phyloP scores from a whole-genome alignment of 106 monocot species.

The Ottelia alismoides region DNA sequence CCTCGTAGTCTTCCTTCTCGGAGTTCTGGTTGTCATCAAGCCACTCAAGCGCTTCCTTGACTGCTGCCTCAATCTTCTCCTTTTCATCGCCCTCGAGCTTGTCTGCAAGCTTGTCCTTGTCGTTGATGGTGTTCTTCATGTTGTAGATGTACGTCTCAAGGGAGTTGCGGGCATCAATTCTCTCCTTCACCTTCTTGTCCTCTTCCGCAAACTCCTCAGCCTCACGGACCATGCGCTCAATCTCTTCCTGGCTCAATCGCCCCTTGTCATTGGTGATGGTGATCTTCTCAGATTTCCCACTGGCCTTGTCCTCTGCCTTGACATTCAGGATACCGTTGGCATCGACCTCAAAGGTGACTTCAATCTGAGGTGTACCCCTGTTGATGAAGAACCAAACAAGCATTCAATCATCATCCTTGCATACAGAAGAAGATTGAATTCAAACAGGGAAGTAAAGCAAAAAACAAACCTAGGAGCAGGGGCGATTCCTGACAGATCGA shows the following conservation, averaged over 20 bases:
- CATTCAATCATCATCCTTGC: not conserved
- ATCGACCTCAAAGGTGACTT: constrained; percentile 42
- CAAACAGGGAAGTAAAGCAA: not conserved
- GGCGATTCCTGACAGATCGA: constrained; percentile 28
- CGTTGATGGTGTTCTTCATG: constrained; percentile 14
- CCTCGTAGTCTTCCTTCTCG: constrained; percentile 13
- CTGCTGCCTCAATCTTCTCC: constrained; percentile 8
- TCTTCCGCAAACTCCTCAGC: constrained; percentile 19
- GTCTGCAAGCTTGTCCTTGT: constrained; percentile 11
- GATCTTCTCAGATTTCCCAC: constrained; percentile 37
- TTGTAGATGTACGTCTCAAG: constrained; percentile 12
- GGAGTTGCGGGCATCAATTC: constrained; percentile 12
- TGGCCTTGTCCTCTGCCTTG: constrained; percentile 36
- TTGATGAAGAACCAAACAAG: not conserved
- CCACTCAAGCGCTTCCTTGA: constrained; percentile 11
- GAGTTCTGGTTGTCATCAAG: constrained; percentile 4
- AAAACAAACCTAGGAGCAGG: constrained; percentile 32
- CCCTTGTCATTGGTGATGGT: constrained; percentile 42
- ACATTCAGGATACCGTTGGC: constrained; percentile 50
- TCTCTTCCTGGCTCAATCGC: constrained; percentile 12
- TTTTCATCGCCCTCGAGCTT: constrained; percentile 12
- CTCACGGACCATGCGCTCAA: constrained; percentile 16
- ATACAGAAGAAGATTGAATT: not conserved
- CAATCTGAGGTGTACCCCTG: constrained; percentile 42
- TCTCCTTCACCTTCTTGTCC: constrained; percentile 26